Percentiles rank a stretch among this genome's conserved stretches.
phyloP scores from a whole-genome alignment of 805 yeast genomes.

The Metschnikowia arizonensis region DNA sequence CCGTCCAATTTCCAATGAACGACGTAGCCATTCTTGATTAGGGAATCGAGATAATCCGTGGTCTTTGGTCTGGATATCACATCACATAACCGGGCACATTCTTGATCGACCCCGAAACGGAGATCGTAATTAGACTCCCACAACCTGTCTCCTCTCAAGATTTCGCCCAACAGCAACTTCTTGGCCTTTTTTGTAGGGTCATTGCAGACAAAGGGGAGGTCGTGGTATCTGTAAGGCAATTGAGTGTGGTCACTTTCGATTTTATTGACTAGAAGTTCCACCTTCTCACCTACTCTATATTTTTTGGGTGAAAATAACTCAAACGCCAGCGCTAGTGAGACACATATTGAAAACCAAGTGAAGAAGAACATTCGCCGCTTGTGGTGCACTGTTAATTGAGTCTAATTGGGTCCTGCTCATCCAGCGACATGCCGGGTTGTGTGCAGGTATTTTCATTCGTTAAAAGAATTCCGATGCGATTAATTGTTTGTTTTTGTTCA shows the following conservation, averaged over 20 bases:
- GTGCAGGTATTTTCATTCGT: background rate
- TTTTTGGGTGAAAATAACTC: conserved; percentile 32
- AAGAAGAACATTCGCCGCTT: conserved; percentile 9
- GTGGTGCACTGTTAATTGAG: background rate
- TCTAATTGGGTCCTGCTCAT: background rate
- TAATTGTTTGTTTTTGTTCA: background rate
- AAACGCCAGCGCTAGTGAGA: conserved; percentile 10
- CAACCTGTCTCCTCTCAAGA: conserved; percentile 75
- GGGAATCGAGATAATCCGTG: conserved; percentile 51
- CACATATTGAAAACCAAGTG: conserved; percentile 6
- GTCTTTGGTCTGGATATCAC: conserved; percentile 51
- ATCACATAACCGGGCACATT: conserved; percentile 67
- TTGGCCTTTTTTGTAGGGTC: conserved; percentile 45
- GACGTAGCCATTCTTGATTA: conserved; percentile 66
- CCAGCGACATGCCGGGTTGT: background rate
- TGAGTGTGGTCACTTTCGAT: conserved; percentile 75
- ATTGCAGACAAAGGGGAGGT: conserved; percentile 78
- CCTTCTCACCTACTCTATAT: conserved; percentile 51
- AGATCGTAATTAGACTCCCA: conserved; percentile 72
- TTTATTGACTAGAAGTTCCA: conserved; percentile 69
- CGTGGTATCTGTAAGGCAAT: conserved; percentile 72
- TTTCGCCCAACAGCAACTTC: conserved; percentile 69
- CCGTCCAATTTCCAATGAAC: conserved; percentile 84
- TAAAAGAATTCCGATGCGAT: background rate
- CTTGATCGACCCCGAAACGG: conserved; percentile 56